phyloP scores from a whole-genome alignment of 1,284 basidiomycete genomes.

The Thelephora terrestris region DNA sequence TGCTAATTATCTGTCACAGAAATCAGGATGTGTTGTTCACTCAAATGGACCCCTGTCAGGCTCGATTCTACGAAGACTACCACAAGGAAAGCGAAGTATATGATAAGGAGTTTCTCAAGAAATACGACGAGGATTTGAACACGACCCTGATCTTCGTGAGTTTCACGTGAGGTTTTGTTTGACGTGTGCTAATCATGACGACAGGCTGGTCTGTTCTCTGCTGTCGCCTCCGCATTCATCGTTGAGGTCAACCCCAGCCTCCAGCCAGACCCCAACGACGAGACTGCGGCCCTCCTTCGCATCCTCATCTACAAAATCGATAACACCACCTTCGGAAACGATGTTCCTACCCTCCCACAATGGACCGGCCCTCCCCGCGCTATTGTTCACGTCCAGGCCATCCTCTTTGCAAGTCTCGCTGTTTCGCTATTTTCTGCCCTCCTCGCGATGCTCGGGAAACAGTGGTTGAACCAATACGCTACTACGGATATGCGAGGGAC shows the following conservation, averaged over 20 bases:
- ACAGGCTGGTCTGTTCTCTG: conserved; percentile 8
- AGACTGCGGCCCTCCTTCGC: not conserved
- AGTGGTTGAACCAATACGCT: conserved; percentile 1
- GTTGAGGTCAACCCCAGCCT: conserved; percentile 4
- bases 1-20: too few relatives aligned
- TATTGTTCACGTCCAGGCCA: not conserved
- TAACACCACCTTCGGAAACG: not conserved
- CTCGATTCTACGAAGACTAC: not conserved
- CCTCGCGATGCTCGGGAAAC: conserved; percentile 3
- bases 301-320: not conserved
- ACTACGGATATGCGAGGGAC: not conserved
- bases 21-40: too few relatives aligned
- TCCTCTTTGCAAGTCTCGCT: conserved; percentile 2
- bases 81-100: not conserved
- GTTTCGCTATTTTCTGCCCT: not conserved
- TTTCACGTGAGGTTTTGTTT: too few relatives aligned
- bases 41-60: too few relatives aligned
- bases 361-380: not conserved
- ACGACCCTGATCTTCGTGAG: conserved; percentile 7
- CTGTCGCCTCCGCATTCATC: conserved; percentile 8
- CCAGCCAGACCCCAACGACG: conserved; percentile 4
- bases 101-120: conserved; percentile 1
- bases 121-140: conserved; percentile 7
- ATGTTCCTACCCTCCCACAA: not conserved
- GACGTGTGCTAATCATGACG: too few relatives aligned